Conservation (phyloP, 345 rosid genomes). For the Dovyalis caffra region DNA sequence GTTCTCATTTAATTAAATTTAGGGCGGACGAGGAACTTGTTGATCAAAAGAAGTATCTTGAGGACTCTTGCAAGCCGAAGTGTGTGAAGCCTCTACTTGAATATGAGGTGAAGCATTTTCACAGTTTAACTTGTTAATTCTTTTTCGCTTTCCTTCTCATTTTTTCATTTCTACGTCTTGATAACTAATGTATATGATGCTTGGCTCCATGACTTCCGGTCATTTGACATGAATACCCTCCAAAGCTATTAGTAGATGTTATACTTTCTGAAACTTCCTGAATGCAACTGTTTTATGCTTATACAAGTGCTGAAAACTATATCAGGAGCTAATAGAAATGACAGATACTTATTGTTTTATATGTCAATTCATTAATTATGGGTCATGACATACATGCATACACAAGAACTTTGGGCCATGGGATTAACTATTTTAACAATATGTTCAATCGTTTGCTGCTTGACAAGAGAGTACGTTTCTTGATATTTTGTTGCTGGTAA, state of each 20-base stretch:
- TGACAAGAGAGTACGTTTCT: not conserved
- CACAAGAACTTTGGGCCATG: too few relatives aligned
- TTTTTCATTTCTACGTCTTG: not conserved
- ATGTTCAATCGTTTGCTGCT: not conserved
- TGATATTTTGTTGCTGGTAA: not conserved
- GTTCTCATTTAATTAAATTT: not conserved
- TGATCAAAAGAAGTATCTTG: constrained; percentile 58
- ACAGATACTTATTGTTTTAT: not conserved
- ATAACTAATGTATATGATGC: not conserved
- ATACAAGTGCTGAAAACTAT: not conserved
- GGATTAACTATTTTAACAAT: not conserved
- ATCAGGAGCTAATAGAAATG: not conserved
- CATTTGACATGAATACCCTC: too few relatives aligned
- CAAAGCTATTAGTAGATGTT: not conserved
- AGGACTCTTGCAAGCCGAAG: constrained; percentile 65
- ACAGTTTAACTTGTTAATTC: not conserved
- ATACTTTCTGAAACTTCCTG: not conserved
- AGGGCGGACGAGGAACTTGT: constrained; percentile 73
- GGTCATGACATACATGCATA: not conserved
- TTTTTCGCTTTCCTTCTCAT: not conserved
- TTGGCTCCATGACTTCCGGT: not conserved
- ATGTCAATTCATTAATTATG: not conserved
- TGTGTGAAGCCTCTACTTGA: constrained; percentile 55
- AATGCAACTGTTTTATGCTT: not conserved
- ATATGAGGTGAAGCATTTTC: constrained; percentile 42